Evolutionary conservation across 2,329 filamentous ascomycete species (phyloP).

Genomic region (Apiospora aurea): DNA sequence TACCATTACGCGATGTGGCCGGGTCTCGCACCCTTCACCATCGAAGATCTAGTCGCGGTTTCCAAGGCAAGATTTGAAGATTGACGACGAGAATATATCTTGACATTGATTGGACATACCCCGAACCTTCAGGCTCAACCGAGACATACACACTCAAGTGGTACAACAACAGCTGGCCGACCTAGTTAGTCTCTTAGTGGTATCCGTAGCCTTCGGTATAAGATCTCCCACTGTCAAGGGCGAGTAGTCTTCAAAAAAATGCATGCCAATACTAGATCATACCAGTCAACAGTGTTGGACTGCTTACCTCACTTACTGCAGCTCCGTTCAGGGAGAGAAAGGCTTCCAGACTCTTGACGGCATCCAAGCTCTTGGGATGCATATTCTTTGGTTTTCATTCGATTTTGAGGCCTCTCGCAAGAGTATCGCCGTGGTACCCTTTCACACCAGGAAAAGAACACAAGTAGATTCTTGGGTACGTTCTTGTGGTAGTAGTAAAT

Average conservation of each 20-base stretch:
- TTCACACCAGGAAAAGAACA: background rate
- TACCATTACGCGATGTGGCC: background rate
- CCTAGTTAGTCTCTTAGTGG: background rate
- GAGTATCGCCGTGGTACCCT: background rate
- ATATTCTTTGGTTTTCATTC: background rate
- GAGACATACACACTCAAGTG: background rate
- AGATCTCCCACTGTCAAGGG: background rate
- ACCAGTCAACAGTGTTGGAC: background rate
- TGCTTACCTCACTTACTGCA: background rate
- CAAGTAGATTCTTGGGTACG: slow-evolving; percentile 1
- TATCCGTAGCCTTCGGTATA: background rate
- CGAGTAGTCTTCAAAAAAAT: background rate
- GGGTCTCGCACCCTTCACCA: background rate
- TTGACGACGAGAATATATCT: background rate
- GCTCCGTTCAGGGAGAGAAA: background rate
- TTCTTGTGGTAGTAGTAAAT: slow-evolving; percentile 22
- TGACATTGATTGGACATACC: background rate
- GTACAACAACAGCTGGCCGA: background rate
- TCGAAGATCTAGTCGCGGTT: background rate
- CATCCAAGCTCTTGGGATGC: background rate
- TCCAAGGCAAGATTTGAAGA: background rate
- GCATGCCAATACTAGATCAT: background rate
- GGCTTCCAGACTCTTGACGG: no score
- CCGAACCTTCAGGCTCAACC: slow-evolving; percentile 8
- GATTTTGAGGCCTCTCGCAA: background rate